A percentile compares a stretch with the other conserved stretches of the same genome.
Evolutionary conservation across 768 basidiomycete genomes (phyloP).

Genomic region (Lactarius indigo): DNA sequence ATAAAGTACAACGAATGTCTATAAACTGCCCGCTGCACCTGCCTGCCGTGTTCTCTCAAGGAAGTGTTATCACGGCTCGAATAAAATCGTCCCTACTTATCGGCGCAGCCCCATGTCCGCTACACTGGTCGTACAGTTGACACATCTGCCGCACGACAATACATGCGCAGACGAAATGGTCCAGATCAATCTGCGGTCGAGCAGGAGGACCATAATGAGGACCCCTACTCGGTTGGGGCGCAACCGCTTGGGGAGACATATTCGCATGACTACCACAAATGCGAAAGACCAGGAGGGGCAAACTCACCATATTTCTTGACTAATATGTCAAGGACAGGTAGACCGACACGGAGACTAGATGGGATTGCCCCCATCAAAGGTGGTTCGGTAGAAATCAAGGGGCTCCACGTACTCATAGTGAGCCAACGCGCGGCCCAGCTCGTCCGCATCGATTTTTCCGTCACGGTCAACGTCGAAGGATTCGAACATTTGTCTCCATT

Average conservation of each 20-base stretch:
- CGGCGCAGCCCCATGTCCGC: background rate
- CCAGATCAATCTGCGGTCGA: constrained; percentile 1
- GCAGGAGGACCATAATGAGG: background rate
- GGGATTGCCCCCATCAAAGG: background rate
- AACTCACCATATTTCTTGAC: constrained; percentile 17
- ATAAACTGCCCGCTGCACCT: background rate
- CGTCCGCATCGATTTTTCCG: constrained; percentile 2
- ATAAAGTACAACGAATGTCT: background rate
- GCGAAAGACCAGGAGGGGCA: background rate
- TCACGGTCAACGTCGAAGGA: constrained; percentile 4
- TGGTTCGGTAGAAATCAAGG: background rate
- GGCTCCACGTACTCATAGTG: constrained; percentile 8
- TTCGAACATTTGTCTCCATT: constrained; percentile 12
- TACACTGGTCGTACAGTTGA: background rate
- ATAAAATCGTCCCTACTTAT: constrained; percentile 15
- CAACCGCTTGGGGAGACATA: background rate
- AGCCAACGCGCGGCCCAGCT: constrained; percentile 4
- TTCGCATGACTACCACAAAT: background rate
- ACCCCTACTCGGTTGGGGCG: background rate
- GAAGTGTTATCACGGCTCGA: background rate
- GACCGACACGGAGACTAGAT: constrained; percentile 8
- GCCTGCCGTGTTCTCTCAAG: no score
- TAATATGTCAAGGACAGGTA: background rate
- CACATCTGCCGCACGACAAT: constrained; percentile 8
- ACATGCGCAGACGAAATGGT: constrained; percentile 14